Evolutionary conservation across 1,139 yeast species (phyloP).

Genomic region (Yamadazyma triangularis): DNA sequence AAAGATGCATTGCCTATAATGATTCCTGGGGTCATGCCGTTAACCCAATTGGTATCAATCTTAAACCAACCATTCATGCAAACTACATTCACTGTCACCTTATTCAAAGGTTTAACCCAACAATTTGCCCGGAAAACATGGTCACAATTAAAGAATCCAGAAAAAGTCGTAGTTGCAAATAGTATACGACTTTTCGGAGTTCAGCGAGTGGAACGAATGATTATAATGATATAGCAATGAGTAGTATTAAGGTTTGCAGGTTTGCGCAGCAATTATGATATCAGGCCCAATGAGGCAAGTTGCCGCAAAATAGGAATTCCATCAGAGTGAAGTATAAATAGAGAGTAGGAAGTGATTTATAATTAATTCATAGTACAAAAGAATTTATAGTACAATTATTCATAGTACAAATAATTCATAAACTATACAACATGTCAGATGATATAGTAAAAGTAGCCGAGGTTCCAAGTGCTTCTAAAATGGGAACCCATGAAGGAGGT

Average conservation of each 20-base stretch:
- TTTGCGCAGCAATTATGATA: too few species aligned
- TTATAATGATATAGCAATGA: constrained; percentile 15
- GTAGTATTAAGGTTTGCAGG: too few species aligned
- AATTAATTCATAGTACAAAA: too few species aligned
- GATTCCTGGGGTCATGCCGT: constrained; percentile 49
- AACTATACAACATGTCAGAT: too few species aligned
- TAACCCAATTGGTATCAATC: constrained; percentile 35
- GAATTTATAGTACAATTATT: too few species aligned
- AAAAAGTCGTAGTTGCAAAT: constrained; percentile 30
- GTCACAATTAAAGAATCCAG: constrained; percentile 12
- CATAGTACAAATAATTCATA: too few species aligned
- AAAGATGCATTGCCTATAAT: constrained; percentile 32
- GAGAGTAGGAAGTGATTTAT: too few species aligned
- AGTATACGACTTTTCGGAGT: constrained; percentile 40
- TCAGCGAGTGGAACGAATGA: constrained; percentile 19
- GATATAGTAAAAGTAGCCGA: too few species aligned
- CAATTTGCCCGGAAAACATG: background rate
- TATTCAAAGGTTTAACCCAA: constrained; percentile 8
- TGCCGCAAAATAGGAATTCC: too few species aligned
- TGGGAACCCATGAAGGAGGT: constrained; percentile 74
- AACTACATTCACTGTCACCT: constrained; percentile 13
- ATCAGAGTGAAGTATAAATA: too few species aligned
- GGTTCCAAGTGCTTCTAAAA: constrained; percentile 59
- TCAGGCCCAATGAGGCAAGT: too few species aligned
- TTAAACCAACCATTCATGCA: constrained; percentile 9